Evolutionary conservation across 495 filamentous ascomycete species (phyloP).

Genomic region (Podospora pseudocomata): DNA sequence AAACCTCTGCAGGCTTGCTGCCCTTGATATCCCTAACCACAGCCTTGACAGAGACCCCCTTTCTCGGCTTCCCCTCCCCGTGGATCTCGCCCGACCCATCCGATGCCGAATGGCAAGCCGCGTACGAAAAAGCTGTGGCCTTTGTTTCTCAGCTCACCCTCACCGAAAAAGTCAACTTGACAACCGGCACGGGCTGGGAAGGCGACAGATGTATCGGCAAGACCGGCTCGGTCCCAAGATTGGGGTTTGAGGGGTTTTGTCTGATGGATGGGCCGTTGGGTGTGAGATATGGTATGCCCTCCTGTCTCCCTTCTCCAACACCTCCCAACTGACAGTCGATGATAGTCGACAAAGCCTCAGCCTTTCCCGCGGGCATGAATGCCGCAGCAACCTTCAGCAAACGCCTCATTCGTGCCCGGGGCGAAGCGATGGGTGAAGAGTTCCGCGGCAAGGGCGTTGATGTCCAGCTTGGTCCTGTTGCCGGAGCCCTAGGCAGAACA

Average conservation of each 20-base stretch:
- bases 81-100: not conserved
- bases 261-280: conserved; percentile 50
- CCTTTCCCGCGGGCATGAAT: conserved; percentile 72
- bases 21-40: not conserved
- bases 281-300: conserved; percentile 32
- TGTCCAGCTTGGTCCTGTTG: conserved; percentile 50
- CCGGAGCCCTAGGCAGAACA: conserved; percentile 54
- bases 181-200: conserved; percentile 73
- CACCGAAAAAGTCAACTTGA: conserved; percentile 82
- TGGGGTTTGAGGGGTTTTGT: conserved; percentile 48
- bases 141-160: conserved; percentile 74
- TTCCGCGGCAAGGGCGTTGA: conserved; percentile 61
- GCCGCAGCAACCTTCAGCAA: conserved; percentile 71
- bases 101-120: not conserved
- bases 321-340: no score
- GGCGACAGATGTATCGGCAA: conserved; percentile 73
- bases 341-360: conserved; percentile 37
- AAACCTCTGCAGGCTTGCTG: not conserved
- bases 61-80: conserved; percentile 1
- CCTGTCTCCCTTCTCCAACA: no score
- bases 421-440: conserved; percentile 56
- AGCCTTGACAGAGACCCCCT: not conserved
- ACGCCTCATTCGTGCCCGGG: conserved; percentile 56
- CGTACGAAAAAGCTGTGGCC: conserved; percentile 19
- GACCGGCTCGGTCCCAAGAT: conserved; percentile 50